phyloP scores from a whole-genome alignment of 345 rosid species.

The Crucihimalaya himalaica region DNA sequence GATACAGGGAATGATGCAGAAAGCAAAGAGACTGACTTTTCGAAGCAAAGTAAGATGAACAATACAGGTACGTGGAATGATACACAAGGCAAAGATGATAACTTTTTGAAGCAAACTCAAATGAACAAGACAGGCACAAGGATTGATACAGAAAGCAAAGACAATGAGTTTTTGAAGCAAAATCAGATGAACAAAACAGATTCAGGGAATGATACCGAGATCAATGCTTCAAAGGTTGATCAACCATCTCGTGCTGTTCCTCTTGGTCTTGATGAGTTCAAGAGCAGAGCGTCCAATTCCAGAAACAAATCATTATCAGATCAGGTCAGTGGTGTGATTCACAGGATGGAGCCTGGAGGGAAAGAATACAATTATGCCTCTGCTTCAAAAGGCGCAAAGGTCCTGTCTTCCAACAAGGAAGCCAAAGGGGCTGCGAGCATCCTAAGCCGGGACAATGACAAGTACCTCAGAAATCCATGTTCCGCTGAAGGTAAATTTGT shows the following conservation, averaged over 20 bases:
- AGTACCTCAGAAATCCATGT: slow-evolving; percentile 92
- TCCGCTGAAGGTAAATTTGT: slow-evolving; percentile 88
- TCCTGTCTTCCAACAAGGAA: slow-evolving; percentile 83
- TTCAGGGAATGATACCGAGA: slow-evolving; percentile 35
- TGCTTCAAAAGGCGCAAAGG: slow-evolving; percentile 88
- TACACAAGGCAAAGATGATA: background rate
- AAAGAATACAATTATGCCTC: slow-evolving; percentile 88
- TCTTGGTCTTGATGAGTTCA: slow-evolving; percentile 87
- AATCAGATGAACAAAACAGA: slow-evolving; percentile 17
- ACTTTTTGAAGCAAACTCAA: slow-evolving; percentile 1
- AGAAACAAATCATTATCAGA: slow-evolving; percentile 62
- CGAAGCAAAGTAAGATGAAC: slow-evolving; percentile 13
- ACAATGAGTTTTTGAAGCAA: background rate
- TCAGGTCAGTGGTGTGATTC: slow-evolving; percentile 66
- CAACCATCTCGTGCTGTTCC: slow-evolving; percentile 61
- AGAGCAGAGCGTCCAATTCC: slow-evolving; percentile 71
- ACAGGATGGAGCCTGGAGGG: slow-evolving; percentile 91
- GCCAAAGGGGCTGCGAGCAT: slow-evolving; percentile 87
- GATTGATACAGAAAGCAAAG: slow-evolving; percentile 3
- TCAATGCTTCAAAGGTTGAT: slow-evolving; percentile 44
- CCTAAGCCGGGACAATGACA: slow-evolving; percentile 79
- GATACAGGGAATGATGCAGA: slow-evolving; percentile 37
- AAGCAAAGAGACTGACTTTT: slow-evolving; percentile 20
- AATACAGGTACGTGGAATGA: slow-evolving; percentile 27
- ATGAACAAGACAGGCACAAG: background rate